Evolutionary conservation across 768 basidiomycete species (phyloP).

Genomic region (Trametes cingulata): DNA sequence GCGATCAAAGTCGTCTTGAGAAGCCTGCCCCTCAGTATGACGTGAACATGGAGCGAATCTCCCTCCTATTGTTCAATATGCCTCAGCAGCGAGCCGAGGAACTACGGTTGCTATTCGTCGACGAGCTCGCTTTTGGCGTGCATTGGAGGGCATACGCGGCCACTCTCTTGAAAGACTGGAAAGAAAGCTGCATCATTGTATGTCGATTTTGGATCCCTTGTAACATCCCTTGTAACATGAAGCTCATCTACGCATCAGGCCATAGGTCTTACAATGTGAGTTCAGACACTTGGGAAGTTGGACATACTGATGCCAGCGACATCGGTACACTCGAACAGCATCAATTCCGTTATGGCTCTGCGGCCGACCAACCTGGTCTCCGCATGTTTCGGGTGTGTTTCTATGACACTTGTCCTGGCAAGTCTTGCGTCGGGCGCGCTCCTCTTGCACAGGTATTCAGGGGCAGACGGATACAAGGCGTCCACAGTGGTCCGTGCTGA

Average conservation of each 20-base stretch:
- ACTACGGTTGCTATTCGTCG: constrained; percentile 24
- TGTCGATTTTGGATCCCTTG: not conserved
- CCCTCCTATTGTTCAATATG: constrained; percentile 17
- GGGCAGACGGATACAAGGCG: constrained; percentile 12
- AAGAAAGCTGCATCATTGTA: constrained; percentile 16
- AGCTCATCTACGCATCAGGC: too few species aligned
- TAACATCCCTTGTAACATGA: not conserved
- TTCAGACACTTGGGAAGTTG: too few species aligned
- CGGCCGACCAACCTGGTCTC: constrained; percentile 1
- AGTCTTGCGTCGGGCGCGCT: constrained; percentile 8
- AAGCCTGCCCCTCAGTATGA: not conserved
- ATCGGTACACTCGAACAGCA: too few species aligned
- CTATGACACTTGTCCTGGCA: constrained; percentile 6
- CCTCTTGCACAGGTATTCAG: constrained; percentile 16
- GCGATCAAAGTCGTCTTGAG: constrained; percentile 22
- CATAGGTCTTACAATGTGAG: too few species aligned
- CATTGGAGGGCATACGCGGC: constrained; percentile 28
- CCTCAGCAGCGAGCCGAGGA: constrained; percentile 13
- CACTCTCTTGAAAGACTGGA: constrained; percentile 21
- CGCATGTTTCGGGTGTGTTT: constrained; percentile 11
- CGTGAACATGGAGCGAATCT: constrained; percentile 3
- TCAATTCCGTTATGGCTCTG: not conserved
- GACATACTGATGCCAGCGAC: too few species aligned
- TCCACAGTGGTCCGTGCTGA: constrained; percentile 13
- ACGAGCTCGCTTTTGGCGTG: constrained; percentile 26